Base-by-base conservation (phyloP, 2,329 filamentous ascomycete species). In the Aspergillus puulaauensis region DNA sequence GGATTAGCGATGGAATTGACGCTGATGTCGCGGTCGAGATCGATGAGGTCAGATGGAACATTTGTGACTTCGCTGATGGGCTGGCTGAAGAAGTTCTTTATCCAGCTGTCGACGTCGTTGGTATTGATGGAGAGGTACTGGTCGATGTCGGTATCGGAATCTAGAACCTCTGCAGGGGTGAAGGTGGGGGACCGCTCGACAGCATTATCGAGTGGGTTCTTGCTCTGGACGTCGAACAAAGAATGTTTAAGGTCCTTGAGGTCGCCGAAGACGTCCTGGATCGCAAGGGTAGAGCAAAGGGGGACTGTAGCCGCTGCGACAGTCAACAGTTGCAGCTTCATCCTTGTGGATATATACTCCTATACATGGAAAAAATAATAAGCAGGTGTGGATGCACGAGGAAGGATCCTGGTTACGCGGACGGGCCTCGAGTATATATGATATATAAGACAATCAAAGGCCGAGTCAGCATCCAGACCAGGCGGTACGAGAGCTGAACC, bases 261-360 rank as follows among this genome's bases (percentile, higher is more conserved):
- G 33, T 58, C 56, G 35, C 43, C 40, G 27, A 65, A 47, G 24
- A 59, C 79, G 71, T 21, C 41, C 41, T 31, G 81, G 79, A 54
- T 73, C 47, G 83, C 79, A 56, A 83, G 74, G 49, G 80, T 81
- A 48, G 78, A 71, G 59, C 74, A 70, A 55, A 82, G 64, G 14
- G 79, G 76, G 54, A 77, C 23, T 48, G 52, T 21, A n/a, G 75
- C 24, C 35, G 44, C 43, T 47, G 37, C 46, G 19, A 47, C 21
- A 19, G 35, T n/a, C 12, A 48, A 43, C 19, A 53, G 46, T 31
- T 57, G 39, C 27, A 62, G 31, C 55, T 59, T 66, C 61, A 62
- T 66, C 2, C 9, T 58, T 41, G 8, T 19, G 3, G 19, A 27
- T 44, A 35, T 24, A 35, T 39, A 35, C 35, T 27, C 31, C 8